Evolutionary conservation across 1,284 basidiomycete species (phyloP).

Genomic region (Entoloma clypeatum): DNA sequence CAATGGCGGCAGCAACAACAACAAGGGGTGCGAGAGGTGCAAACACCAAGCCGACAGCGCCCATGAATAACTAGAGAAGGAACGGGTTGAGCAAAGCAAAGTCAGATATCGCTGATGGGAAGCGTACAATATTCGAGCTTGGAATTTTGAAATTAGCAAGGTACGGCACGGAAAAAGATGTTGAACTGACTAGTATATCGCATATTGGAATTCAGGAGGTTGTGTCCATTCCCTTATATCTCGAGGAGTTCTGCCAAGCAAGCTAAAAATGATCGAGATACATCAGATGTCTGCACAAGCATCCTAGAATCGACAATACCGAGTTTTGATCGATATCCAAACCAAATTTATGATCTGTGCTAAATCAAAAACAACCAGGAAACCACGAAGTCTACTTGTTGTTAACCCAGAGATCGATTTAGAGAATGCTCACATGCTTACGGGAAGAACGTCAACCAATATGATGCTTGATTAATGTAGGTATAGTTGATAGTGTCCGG

Average conservation of each 20-base stretch:
- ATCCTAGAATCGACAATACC: conserved; percentile 30
- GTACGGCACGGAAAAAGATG: neutral
- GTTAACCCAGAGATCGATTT: conserved; percentile 1
- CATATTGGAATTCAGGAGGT: conserved; percentile 90
- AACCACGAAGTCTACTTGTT: conserved; percentile 73
- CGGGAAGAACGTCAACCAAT: conserved; percentile 96
- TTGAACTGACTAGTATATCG: conserved; percentile 76
- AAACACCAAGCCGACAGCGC: conserved; percentile 83
- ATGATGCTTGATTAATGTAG: conserved; percentile 81
- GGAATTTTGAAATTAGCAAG: conserved; percentile 14
- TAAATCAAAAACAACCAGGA: conserved; percentile 91
- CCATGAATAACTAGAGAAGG: conserved; percentile 71
- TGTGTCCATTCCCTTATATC: conserved; percentile 97
- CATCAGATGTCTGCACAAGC: neutral
- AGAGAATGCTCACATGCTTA: conserved; percentile 32
- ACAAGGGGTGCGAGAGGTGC: conserved; percentile 91
- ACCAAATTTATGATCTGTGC: conserved; percentile 93
- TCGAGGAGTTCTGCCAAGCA: conserved; percentile 94
- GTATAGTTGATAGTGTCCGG: conserved; percentile 73
- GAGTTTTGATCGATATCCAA: conserved; percentile 81
- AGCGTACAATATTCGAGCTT: conserved; percentile 62
- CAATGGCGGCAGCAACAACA: conserved; percentile 66
- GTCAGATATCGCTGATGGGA: neutral
- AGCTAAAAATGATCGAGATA: conserved; percentile 33
- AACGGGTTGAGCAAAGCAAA: conserved; percentile 10